phyloP scores from a whole-genome alignment of 768 basidiomycete genomes.

The Baorangia bicolor region DNA sequence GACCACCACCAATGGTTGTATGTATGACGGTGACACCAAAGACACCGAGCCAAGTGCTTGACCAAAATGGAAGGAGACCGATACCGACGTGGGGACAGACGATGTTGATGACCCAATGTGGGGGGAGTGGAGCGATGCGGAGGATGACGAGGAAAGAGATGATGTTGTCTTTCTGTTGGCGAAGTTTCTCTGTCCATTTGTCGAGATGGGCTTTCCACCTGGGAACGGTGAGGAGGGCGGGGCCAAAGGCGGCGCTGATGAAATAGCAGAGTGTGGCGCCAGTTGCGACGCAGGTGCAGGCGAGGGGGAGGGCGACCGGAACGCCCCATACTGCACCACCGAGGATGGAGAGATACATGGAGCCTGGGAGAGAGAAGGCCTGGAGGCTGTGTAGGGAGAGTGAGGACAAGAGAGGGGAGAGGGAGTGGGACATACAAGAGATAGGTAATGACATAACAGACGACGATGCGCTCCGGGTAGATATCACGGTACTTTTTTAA shows the following conservation, averaged over 20 bases:
- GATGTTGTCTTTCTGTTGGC: conserved; percentile 77
- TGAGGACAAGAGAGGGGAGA: conserved; percentile 5
- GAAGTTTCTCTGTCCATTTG: conserved; percentile 77
- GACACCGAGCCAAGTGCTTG: conserved; percentile 86
- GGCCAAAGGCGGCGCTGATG: conserved; percentile 89
- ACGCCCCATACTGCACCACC: conserved; percentile 97
- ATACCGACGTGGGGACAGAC: conserved; percentile 93
- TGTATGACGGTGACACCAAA: conserved; percentile 92
- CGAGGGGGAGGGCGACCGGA: conserved; percentile 79
- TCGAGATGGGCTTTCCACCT: conserved; percentile 83
- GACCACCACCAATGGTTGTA: conserved; percentile 88
- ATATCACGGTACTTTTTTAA: conserved; percentile 91
- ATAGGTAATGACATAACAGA: conserved; percentile 88
- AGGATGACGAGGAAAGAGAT: conserved; percentile 93
- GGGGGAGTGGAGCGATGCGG: conserved; percentile 90
- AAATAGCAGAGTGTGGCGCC: conserved; percentile 92
- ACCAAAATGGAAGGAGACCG: conserved; percentile 81
- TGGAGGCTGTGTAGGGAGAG: conserved; percentile 61
- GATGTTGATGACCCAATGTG: conserved; percentile 96
- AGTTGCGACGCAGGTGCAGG: conserved; percentile 87
- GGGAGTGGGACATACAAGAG: conserved; percentile 68
- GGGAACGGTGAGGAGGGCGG: conserved; percentile 84
- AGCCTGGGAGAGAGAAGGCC: conserved; percentile 94
- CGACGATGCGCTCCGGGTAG: conserved; percentile 79
- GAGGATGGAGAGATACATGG: conserved; percentile 97